Evolutionary conservation across 345 rosid species (phyloP).

Genomic region (Salix brachista): DNA sequence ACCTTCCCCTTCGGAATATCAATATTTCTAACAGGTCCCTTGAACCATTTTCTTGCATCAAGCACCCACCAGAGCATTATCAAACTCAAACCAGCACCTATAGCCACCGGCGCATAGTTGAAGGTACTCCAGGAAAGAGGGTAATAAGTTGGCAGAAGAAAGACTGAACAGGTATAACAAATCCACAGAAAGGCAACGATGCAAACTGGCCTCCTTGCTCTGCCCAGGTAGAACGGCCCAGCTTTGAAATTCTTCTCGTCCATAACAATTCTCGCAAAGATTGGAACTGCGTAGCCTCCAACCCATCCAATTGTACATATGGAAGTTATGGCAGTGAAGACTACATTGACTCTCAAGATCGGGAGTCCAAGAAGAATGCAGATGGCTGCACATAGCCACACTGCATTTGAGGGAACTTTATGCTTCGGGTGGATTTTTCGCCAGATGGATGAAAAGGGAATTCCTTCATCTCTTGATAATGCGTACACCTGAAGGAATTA

Average conservation of each 20-base stretch:
- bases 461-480: constrained; percentile 52
- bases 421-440: constrained; percentile 50
- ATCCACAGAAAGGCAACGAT: constrained; percentile 57
- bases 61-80: constrained; percentile 56
- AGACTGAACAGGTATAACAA: constrained; percentile 56
- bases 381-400: constrained; percentile 57
- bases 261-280: constrained; percentile 60
- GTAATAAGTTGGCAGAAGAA: constrained; percentile 51
- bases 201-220: constrained; percentile 50
- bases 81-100: constrained; percentile 36
- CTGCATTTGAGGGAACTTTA: constrained; percentile 63
- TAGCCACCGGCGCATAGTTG: constrained; percentile 58
- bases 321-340: constrained; percentile 60
- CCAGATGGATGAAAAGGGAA: constrained; percentile 55
- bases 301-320: constrained; percentile 67
- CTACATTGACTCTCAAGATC: constrained; percentile 46
- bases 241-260: constrained; percentile 50
- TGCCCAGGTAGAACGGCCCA: constrained; percentile 58
- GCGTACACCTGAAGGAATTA: constrained; percentile 40
- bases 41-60: constrained; percentile 58
- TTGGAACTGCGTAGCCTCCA: constrained; percentile 57
- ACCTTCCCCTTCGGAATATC: constrained; percentile 29
- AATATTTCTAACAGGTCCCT: constrained; percentile 60
- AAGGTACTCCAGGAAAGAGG: constrained; percentile 48
- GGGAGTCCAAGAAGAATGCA: constrained; percentile 56